A percentile compares a stretch with the other conserved stretches of the same genome.
These are phyloP conservation scores for Hygrocybe punicea DNA, from an alignment of 768 basidiomycete genomes.

Conservation along the genomic window DNA sequence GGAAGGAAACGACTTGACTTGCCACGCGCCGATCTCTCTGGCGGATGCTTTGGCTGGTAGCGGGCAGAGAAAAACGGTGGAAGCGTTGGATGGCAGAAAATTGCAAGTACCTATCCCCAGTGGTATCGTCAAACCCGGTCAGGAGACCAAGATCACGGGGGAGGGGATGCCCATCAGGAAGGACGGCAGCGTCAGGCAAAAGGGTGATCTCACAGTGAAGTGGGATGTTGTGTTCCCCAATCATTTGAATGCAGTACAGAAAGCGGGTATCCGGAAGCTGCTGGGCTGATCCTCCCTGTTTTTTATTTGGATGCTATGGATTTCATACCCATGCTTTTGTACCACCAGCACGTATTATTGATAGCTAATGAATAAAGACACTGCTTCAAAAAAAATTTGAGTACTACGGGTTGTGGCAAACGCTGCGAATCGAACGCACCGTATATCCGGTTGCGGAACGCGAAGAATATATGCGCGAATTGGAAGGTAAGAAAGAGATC, in stretches of 20 bases:
- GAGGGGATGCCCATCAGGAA: conserved; percentile 94
- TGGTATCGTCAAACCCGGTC: conserved; percentile 72
- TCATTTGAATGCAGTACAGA: conserved; percentile 69
- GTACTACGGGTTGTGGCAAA: too few species aligned
- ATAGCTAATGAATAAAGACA: too few species aligned
- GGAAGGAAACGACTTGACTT: conserved; percentile 76
- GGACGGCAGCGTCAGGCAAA: conserved; percentile 60
- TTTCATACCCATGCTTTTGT: too few species aligned
- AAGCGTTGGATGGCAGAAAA: conserved; percentile 76
- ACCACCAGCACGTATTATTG: too few species aligned
- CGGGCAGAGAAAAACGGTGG: conserved; percentile 46
- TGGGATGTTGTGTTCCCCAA: conserved; percentile 87
- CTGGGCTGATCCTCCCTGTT: conserved; percentile 43
- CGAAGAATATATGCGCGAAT: too few species aligned
- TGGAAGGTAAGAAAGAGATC: too few species aligned
- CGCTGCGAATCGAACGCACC: too few species aligned
- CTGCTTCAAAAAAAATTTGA: too few species aligned
- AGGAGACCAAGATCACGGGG: conserved; percentile 62
- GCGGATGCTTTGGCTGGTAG: conserved; percentile 69
- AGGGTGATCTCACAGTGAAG: conserved; percentile 80
- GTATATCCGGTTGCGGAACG: too few species aligned
- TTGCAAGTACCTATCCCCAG: conserved; percentile 64
- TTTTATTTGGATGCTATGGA: neutral
- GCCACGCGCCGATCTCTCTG: conserved; percentile 61
- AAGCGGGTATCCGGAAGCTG: conserved; percentile 73